Conservation (phyloP, 805 yeast species). For the Ogataea degrootiae region DNA sequence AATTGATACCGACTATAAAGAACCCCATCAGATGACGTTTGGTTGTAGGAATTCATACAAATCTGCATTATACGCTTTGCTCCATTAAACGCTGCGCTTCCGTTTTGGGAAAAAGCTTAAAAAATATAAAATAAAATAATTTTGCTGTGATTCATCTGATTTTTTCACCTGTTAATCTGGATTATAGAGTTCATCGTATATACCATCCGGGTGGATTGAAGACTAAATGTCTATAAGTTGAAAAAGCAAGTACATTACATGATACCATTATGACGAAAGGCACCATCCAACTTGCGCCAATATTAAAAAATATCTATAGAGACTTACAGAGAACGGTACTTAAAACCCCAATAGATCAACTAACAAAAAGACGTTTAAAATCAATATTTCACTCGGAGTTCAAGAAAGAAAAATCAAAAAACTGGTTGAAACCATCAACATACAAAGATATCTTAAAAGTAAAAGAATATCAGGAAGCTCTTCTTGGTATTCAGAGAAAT, state of each 20-base stretch:
- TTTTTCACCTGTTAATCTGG: no score
- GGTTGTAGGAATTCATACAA: not conserved
- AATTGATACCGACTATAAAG: not conserved
- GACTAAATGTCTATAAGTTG: no score
- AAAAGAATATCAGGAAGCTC: not conserved
- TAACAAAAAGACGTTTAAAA: slow-evolving; percentile 4
- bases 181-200: no score
- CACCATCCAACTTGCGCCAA: not conserved
- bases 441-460: slow-evolving; percentile 1
- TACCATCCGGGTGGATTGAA: no score
- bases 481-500: slow-evolving; percentile 3
- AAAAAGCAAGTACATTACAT: no score
- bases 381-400: slow-evolving; percentile 1
- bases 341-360: slow-evolving; percentile 6
- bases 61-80: not conserved
- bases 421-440: not conserved
- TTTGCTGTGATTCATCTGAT: not conserved
- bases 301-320: slow-evolving; percentile 5
- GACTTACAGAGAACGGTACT: slow-evolving; percentile 4
- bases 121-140: not conserved
- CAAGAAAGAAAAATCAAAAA: not conserved
- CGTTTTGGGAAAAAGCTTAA: not conserved
- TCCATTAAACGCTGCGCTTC: not conserved
- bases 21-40: not conserved
- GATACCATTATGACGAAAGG: not conserved